A percentile compares a stretch with the other conserved stretches of the same genome.
phyloP scores from a whole-genome alignment of 768 basidiomycete species.

The Leucocoprinus sp. region DNA sequence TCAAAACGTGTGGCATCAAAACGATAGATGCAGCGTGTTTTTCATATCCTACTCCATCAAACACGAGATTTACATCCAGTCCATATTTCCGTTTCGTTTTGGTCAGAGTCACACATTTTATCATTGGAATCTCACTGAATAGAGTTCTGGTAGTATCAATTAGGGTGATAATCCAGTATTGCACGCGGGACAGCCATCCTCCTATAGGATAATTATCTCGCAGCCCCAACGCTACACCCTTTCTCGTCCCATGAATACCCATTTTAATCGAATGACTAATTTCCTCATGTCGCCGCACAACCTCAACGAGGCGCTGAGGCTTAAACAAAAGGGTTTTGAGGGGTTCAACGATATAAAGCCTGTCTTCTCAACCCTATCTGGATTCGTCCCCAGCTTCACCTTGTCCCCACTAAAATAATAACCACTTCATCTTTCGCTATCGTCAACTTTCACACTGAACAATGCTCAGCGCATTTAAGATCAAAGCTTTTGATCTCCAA shows the following conservation, averaged over 20 bases:
- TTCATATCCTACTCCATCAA: constrained; percentile 2
- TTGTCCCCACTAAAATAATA: constrained; percentile 2
- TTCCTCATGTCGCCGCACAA: constrained; percentile 1
- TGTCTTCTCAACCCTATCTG: background rate
- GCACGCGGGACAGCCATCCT: background rate
- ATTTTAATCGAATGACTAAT: background rate
- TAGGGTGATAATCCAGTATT: background rate
- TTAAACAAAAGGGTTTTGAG: background rate
- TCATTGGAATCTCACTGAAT: background rate
- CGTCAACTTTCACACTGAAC: constrained; percentile 9
- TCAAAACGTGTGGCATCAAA: constrained; percentile 13
- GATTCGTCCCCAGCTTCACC: background rate
- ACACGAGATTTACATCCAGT: constrained; percentile 5
- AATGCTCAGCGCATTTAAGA: constrained; percentile 72
- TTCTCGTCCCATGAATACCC: background rate
- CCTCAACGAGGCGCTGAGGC: constrained; percentile 7
- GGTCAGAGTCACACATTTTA: background rate
- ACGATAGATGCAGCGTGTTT: constrained; percentile 13
- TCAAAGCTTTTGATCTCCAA: constrained; percentile 69
- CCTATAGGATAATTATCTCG: background rate
- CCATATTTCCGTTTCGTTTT: constrained; percentile 8
- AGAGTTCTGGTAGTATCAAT: background rate
- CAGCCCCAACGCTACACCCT: background rate
- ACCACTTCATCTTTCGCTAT: background rate
- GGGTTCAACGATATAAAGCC: background rate